phyloP scores from a whole-genome alignment of 2,329 filamentous ascomycete genomes.

The Aureobasidium sp. region DNA sequence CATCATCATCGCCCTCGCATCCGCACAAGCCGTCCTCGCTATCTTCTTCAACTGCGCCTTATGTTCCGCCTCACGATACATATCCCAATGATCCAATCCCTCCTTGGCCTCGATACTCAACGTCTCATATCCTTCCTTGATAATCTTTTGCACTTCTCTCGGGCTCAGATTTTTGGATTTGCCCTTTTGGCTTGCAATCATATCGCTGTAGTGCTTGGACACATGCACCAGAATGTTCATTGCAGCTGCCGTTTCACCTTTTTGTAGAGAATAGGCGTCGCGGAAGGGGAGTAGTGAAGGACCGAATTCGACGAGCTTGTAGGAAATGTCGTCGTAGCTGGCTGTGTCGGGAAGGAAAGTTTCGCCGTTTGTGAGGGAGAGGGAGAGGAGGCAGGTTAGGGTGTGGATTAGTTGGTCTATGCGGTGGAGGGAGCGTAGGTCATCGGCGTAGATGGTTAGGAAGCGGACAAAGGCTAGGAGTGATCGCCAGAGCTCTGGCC shows the following conservation, averaged over 20 bases:
- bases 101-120: conserved; percentile 84
- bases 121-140: conserved; percentile 94
- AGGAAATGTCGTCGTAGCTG: conserved; percentile 93
- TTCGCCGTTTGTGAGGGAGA: conserved; percentile 79
- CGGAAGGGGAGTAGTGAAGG: conserved; percentile 76
- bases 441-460: conserved; percentile 73
- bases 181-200: conserved; percentile 56
- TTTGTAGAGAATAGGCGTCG: conserved; percentile 52
- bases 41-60: conserved; percentile 79
- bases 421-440: conserved; percentile 60
- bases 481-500: conserved; percentile 89
- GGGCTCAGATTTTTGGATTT: conserved; percentile 66
- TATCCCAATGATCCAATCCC: conserved; percentile 76
- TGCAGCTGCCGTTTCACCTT: conserved; percentile 45
- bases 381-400: conserved; percentile 72
- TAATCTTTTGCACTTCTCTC: conserved; percentile 77
- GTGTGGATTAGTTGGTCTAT: conserved; percentile 68
- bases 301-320: conserved; percentile 91
- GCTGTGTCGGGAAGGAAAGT: conserved; percentile 80
- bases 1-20: conserved; percentile 40
- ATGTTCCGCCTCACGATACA: conserved; percentile 79
- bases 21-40: conserved; percentile 67
- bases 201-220: conserved; percentile 74
- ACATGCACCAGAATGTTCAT: conserved; percentile 81
- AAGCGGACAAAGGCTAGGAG: conserved; percentile 84